These are phyloP conservation scores for Hemisphaericaspora xylofermentans DNA, from an alignment of 1,139 yeast genomes.

Conservation along the genomic window DNA sequence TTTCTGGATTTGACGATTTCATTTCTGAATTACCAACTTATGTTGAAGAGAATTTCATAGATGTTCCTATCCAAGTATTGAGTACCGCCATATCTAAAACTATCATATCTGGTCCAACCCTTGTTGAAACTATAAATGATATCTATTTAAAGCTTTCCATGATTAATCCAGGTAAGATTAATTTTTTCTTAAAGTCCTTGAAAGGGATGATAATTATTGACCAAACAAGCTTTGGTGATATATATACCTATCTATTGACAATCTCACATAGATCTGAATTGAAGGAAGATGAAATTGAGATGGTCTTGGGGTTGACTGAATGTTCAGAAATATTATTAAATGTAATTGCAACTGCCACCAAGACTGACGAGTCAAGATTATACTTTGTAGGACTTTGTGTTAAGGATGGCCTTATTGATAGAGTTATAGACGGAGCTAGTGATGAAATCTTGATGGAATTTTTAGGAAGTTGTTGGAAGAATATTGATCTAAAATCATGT, in stretches of 20 bases:
- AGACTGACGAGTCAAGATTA: slow-evolving; percentile 8
- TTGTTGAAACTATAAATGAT: slow-evolving; percentile 28
- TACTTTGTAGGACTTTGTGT: slow-evolving; percentile 13
- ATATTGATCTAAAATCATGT: slow-evolving; percentile 6
- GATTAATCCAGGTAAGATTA: slow-evolving; percentile 16
- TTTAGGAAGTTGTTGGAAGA: slow-evolving; percentile 12
- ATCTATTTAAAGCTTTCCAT: slow-evolving; percentile 27
- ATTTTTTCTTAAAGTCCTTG: slow-evolving; percentile 11
- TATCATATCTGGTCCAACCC: slow-evolving; percentile 11
- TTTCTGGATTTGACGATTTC: slow-evolving; percentile 11
- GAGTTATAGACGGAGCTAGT: slow-evolving; percentile 3
- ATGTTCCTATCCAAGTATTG: slow-evolving; percentile 25
- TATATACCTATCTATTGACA: slow-evolving; percentile 14
- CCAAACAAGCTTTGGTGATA: slow-evolving; percentile 12
- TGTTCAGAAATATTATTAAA: slow-evolving; percentile 15
- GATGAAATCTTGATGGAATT: slow-evolving; percentile 4
- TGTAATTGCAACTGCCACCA: slow-evolving; percentile 6
- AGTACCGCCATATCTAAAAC: slow-evolving; percentile 14
- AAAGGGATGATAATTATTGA: slow-evolving; percentile 7
- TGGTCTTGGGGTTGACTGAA: slow-evolving; percentile 17
- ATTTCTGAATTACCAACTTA: slow-evolving; percentile 25
- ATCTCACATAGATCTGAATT: slow-evolving; percentile 13
- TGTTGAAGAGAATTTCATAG: slow-evolving; percentile 27
- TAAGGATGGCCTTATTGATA: slow-evolving; percentile 7
- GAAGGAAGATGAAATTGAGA: slow-evolving; percentile 16